Evolutionary conservation across 2,329 filamentous ascomycete genomes (phyloP).

Genomic region (Trichoderma afroharzianum): DNA sequence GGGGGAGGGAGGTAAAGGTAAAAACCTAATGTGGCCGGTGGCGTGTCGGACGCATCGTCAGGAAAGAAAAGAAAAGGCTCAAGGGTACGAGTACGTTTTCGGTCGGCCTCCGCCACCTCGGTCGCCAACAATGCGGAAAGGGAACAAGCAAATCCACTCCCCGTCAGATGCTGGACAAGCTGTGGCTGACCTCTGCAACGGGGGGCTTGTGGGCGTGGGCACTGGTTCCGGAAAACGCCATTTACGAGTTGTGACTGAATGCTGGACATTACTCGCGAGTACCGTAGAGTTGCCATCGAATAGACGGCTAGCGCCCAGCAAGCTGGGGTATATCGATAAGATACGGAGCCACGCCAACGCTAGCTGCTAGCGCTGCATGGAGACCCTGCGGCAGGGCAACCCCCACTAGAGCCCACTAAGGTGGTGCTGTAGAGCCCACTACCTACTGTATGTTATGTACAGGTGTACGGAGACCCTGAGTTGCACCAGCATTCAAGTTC

Average conservation of each 20-base stretch:
- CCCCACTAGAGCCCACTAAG: not conserved
- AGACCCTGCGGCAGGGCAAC: slow-evolving; percentile 15
- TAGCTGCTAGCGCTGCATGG: slow-evolving; percentile 16
- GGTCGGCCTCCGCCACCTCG: slow-evolving; percentile 1
- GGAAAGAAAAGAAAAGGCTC: slow-evolving; percentile 1
- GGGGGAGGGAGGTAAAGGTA: not conserved
- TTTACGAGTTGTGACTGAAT: not conserved
- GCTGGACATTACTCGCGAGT: slow-evolving; percentile 8
- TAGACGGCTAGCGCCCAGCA: slow-evolving; percentile 9
- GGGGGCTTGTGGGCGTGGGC: not conserved
- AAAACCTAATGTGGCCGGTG: not conserved
- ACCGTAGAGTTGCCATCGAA: not conserved
- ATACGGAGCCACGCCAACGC: slow-evolving; percentile 13
- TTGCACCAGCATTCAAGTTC: not conserved
- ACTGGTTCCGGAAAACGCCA: slow-evolving; percentile 7
- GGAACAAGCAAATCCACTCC: not conserved
- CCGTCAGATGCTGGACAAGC: not conserved
- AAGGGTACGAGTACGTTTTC: not conserved
- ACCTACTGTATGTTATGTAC: too few species aligned
- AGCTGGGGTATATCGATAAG: slow-evolving; percentile 23
- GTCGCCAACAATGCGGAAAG: not conserved
- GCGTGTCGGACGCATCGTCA: slow-evolving; percentile 5
- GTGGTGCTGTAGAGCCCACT: not conserved
- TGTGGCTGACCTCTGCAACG: not conserved
- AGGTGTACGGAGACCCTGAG: not conserved